Evolutionary conservation across 805 yeast species (phyloP).

Genomic region (Saturnispora gosingensis): DNA sequence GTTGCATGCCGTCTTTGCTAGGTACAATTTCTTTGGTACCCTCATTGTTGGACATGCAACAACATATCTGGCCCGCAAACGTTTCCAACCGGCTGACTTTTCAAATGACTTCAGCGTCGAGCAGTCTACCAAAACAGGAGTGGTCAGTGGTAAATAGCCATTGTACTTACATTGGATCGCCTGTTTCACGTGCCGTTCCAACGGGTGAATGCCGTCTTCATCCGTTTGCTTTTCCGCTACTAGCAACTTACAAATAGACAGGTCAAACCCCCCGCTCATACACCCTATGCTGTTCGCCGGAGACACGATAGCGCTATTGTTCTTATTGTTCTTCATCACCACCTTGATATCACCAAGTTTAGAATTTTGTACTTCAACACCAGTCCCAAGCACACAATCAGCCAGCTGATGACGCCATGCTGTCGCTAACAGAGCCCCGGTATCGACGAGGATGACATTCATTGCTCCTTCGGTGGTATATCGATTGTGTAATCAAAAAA

Average conservation of each 20-base stretch:
- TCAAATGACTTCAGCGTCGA: slow-evolving; percentile 12
- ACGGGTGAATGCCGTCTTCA: slow-evolving; percentile 11
- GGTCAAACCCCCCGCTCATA: slow-evolving; percentile 45
- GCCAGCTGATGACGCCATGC: slow-evolving; percentile 1
- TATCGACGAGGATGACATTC: not conserved
- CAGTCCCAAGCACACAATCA: not conserved
- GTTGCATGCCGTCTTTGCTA: slow-evolving; percentile 5
- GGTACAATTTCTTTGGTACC: slow-evolving; percentile 22
- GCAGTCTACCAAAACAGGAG: slow-evolving; percentile 26
- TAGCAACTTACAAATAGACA: slow-evolving; percentile 26
- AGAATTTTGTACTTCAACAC: not conserved
- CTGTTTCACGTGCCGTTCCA: slow-evolving; percentile 17
- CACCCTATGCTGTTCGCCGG: slow-evolving; percentile 46
- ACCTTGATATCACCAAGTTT: not conserved
- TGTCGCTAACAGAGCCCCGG: not conserved
- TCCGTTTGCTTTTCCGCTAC: not conserved
- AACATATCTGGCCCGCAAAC: slow-evolving; percentile 23
- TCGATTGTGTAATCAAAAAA: not conserved
- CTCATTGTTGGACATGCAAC: slow-evolving; percentile 35
- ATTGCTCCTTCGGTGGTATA: not conserved
- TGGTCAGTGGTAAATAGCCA: slow-evolving; percentile 29
- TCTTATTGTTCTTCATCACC: not conserved
- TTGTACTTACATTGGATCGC: not conserved
- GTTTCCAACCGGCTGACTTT: slow-evolving; percentile 24
- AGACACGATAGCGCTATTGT: slow-evolving; percentile 30